These are phyloP conservation scores for Verbascum thapsus DNA, from an alignment of 257 asterid genomes.

Conservation along the genomic window DNA sequence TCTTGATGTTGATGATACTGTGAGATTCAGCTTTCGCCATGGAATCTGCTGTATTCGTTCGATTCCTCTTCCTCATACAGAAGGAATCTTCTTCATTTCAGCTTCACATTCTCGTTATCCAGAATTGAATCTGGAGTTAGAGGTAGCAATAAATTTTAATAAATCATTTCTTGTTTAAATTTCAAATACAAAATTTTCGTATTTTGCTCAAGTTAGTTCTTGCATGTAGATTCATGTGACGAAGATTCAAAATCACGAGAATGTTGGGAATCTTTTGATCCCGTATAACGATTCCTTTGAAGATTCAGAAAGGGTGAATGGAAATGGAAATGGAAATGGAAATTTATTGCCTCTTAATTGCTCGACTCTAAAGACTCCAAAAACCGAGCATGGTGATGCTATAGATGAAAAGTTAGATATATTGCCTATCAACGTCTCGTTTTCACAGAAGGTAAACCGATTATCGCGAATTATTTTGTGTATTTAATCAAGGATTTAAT, in stretches of 20 bases:
- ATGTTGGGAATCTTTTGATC: neutral
- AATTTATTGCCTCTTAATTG: conserved; percentile 10
- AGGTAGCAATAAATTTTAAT: conserved; percentile 42
- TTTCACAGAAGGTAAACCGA: conserved; percentile 34
- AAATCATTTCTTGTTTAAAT: neutral
- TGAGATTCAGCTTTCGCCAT: conserved; percentile 45
- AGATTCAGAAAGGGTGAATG: conserved; percentile 7
- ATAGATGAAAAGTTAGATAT: conserved; percentile 11
- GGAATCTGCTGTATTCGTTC: conserved; percentile 60
- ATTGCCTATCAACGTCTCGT: conserved; percentile 3
- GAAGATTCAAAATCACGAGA: conserved; percentile 5
- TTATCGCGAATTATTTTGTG: neutral
- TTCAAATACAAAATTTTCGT: neutral
- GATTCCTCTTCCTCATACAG: conserved; percentile 49
- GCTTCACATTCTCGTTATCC: conserved; percentile 61
- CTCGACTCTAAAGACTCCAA: conserved; percentile 31
- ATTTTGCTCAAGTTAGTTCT: conserved; percentile 5
- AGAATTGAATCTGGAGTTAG: conserved; percentile 45
- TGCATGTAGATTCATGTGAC: conserved; percentile 45
- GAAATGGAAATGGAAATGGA: conserved; percentile 20
- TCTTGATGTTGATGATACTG: conserved; percentile 44
- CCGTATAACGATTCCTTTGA: conserved; percentile 25
- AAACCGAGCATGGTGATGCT: conserved; percentile 7
- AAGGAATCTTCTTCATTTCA: conserved; percentile 48
- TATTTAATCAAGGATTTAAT: neutral